These are phyloP conservation scores for Ceratocystis cacaofunesta DNA, from an alignment of 2,329 filamentous ascomycete genomes.

Conservation along the genomic window DNA sequence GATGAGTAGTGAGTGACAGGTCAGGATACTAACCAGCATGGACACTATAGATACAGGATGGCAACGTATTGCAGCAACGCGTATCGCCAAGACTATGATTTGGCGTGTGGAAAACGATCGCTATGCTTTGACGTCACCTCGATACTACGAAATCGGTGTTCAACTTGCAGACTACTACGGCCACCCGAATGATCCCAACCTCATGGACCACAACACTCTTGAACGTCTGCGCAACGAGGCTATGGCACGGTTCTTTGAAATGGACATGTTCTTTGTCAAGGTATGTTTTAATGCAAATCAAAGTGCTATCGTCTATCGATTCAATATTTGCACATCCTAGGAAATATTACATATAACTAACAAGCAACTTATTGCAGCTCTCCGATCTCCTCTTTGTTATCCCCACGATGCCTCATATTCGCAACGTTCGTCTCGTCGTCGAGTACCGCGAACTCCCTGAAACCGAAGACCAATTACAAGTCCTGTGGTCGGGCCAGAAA, in stretches of 20 bases:
- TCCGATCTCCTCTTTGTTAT: constrained; percentile 48
- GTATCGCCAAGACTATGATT: constrained; percentile 41
- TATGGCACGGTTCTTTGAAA: constrained; percentile 38
- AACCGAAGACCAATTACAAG: constrained; percentile 31
- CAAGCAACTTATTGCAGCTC: constrained; percentile 27
- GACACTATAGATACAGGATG: constrained; percentile 39
- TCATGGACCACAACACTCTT: constrained; percentile 30
- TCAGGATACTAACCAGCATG: not conserved
- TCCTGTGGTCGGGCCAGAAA: constrained; percentile 33
- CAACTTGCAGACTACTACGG: constrained; percentile 40
- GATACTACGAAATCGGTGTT: constrained; percentile 37
- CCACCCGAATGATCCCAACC: constrained; percentile 29
- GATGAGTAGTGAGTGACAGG: not conserved
- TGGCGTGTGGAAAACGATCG: constrained; percentile 44
- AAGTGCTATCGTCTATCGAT: too few relatives aligned
- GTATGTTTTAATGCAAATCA: constrained; percentile 26
- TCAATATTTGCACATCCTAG: not conserved
- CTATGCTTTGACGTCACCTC: constrained; percentile 38
- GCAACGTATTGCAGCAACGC: constrained; percentile 39
- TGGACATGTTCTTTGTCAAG: constrained; percentile 54
- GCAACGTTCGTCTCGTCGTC: constrained; percentile 39
- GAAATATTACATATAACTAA: not conserved
- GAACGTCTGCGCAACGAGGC: constrained; percentile 35
- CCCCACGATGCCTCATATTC: constrained; percentile 43
- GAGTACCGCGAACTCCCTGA: constrained; percentile 46